Conservation (phyloP, 2,329 filamentous ascomycete genomes). For the Colletotrichum navitas region DNA sequence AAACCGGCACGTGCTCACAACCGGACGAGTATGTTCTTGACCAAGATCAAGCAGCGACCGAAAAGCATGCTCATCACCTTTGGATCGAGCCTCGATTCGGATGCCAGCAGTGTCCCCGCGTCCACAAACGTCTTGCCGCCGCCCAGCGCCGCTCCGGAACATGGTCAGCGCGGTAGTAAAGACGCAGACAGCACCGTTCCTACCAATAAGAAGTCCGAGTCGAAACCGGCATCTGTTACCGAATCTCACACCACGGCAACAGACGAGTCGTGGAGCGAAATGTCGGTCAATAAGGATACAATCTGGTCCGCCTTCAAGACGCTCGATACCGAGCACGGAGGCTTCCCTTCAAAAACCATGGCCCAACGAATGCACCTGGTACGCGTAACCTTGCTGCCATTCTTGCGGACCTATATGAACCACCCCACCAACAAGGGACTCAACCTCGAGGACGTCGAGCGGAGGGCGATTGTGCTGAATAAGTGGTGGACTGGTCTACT, state of each 20-base stretch:
- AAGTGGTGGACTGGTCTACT: slow-evolving; percentile 91
- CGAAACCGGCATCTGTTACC: slow-evolving; percentile 53
- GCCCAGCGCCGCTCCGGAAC: slow-evolving; percentile 48
- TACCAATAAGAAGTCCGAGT: slow-evolving; percentile 13
- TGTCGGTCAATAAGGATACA: slow-evolving; percentile 62
- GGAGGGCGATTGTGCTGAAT: slow-evolving; percentile 82
- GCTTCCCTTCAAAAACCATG: slow-evolving; percentile 79
- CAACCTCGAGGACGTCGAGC: slow-evolving; percentile 84
- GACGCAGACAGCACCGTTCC: slow-evolving; percentile 17
- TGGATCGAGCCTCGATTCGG: slow-evolving; percentile 53
- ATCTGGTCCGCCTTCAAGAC: slow-evolving; percentile 68
- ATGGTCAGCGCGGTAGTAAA: slow-evolving; percentile 19
- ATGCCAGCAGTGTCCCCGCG: slow-evolving; percentile 57
- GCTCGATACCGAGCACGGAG: slow-evolving; percentile 61
- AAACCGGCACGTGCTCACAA: slow-evolving; percentile 55
- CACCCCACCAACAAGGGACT: slow-evolving; percentile 75
- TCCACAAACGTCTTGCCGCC: slow-evolving; percentile 61
- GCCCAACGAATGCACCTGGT: slow-evolving; percentile 82
- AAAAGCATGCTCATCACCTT: slow-evolving; percentile 57
- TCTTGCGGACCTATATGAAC: slow-evolving; percentile 76
- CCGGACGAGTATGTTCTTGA: slow-evolving; percentile 63
- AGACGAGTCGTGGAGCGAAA: slow-evolving; percentile 61
- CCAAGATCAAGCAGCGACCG: slow-evolving; percentile 64
- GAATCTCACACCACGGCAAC: slow-evolving; percentile 55
- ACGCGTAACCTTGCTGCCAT: slow-evolving; percentile 79